Evolutionary conservation across 208 protist genomes (phyloP).

Genomic region (Acanthamoeba royreba): DNA sequence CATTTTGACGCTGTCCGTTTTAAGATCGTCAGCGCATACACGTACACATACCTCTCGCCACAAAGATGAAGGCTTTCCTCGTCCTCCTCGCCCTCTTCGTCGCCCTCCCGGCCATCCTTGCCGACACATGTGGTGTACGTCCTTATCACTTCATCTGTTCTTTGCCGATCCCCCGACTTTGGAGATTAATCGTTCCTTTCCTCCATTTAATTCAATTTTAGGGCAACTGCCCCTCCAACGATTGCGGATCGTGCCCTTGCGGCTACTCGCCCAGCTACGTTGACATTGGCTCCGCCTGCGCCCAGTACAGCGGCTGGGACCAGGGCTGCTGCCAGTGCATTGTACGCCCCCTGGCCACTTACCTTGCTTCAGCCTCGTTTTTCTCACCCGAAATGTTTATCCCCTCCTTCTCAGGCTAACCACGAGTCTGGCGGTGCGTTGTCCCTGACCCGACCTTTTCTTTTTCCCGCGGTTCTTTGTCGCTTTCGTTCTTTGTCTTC

Average conservation of each 20-base stretch:
- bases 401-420: no score
- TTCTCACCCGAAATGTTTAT: no score
- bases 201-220: background rate
- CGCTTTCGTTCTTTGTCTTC: background rate
- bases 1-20: background rate
- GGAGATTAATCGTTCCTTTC: background rate
- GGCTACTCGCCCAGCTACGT: background rate
- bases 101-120: background rate
- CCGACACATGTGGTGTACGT: background rate
- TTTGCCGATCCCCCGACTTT: background rate
- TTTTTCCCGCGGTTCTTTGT: background rate
- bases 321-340: constrained; percentile 50
- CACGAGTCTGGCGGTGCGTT: background rate
- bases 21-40: background rate
- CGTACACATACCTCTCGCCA: background rate
- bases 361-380: no score
- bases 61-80: background rate
- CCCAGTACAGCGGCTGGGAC: background rate
- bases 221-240: background rate
- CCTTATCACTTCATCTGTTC: background rate
- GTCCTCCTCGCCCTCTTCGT: background rate
- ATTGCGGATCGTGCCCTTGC: background rate
- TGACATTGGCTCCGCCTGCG: background rate
- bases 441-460: background rate
- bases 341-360: no score